These are phyloP conservation scores for Alternaria burnsii DNA, from an alignment of 2,329 filamentous ascomycete genomes.

Conservation along the genomic window DNA sequence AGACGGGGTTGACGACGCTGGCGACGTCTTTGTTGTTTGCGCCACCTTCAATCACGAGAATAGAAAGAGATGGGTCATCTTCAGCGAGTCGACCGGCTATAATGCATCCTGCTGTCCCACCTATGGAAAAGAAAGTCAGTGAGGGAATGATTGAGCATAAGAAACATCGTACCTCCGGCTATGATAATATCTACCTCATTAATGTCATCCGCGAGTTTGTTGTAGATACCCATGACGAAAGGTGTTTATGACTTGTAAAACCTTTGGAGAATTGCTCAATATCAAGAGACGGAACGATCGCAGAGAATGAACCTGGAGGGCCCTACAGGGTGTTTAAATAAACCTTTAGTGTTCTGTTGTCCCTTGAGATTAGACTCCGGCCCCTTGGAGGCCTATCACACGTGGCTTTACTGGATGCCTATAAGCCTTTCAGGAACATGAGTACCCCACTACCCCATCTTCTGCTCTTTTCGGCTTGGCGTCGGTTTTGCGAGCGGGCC, in stretches of 20 bases:
- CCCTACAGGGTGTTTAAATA: constrained; percentile 7
- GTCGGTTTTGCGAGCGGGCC: constrained; percentile 2
- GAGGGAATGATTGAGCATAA: neutral
- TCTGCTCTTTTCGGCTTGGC: constrained; percentile 7
- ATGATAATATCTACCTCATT: constrained; percentile 62
- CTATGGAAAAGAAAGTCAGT: constrained; percentile 8
- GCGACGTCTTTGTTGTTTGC: constrained; percentile 62
- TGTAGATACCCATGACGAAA: constrained; percentile 39
- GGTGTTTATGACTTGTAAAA: neutral
- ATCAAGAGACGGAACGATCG: neutral
- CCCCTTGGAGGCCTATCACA: neutral
- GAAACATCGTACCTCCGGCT: constrained; percentile 53
- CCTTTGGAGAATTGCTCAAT: neutral
- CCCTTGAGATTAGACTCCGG: neutral
- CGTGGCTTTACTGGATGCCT: neutral
- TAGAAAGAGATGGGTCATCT: constrained; percentile 36
- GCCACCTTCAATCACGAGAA: constrained; percentile 63
- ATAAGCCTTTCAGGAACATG: neutral
- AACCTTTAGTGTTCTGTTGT: neutral
- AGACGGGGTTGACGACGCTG: constrained; percentile 60
- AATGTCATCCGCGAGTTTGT: constrained; percentile 49
- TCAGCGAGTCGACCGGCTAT: constrained; percentile 57
- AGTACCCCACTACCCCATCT: constrained; percentile 2
- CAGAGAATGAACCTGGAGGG: neutral
- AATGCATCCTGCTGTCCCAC: constrained; percentile 55